phyloP scores from a whole-genome alignment of 2,329 filamentous ascomycete genomes.

The Zopfia rhizophila region DNA sequence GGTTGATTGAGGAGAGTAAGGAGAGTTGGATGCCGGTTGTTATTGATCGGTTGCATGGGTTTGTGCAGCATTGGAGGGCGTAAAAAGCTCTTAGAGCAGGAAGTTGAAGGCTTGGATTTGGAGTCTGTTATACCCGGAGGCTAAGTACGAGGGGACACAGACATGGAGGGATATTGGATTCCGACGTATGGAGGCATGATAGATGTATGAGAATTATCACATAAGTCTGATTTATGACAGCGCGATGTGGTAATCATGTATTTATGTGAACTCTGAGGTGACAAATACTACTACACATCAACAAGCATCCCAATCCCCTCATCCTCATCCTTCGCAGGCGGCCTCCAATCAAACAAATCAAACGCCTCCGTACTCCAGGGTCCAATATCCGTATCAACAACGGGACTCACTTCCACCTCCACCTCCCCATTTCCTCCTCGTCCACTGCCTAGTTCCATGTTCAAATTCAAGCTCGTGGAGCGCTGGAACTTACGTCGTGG shows the following conservation, averaged over 20 bases:
- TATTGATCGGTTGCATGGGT: slow-evolving; percentile 93
- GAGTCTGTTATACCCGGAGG: too few species aligned
- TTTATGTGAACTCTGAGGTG: too few species aligned
- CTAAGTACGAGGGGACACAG: too few species aligned
- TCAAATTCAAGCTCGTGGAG: slow-evolving; percentile 38
- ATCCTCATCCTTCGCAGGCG: slow-evolving; percentile 45
- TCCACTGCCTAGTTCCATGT: slow-evolving; percentile 23
- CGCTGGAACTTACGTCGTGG: slow-evolving; percentile 41
- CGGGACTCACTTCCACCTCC: slow-evolving; percentile 40
- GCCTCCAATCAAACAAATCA: slow-evolving; percentile 72
- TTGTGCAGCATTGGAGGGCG: slow-evolving; percentile 89
- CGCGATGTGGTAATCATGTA: too few species aligned
- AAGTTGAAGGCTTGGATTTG: too few species aligned
- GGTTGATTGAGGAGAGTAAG: slow-evolving; percentile 89
- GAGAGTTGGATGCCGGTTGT: slow-evolving; percentile 86
- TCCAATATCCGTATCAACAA: slow-evolving; percentile 65
- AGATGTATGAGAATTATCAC: too few species aligned
- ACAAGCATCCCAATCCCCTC: slow-evolving; percentile 21
- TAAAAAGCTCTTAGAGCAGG: too few species aligned
- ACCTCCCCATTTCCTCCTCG: slow-evolving; percentile 24
- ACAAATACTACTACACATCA: too few species aligned
- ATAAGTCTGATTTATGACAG: too few species aligned
- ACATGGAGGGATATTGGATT: too few species aligned
- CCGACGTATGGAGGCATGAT: too few species aligned
- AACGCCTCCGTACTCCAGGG: slow-evolving; percentile 76